phyloP scores from a whole-genome alignment of 2,329 filamentous ascomycete species.

The Sclerotinia spermophila region DNA sequence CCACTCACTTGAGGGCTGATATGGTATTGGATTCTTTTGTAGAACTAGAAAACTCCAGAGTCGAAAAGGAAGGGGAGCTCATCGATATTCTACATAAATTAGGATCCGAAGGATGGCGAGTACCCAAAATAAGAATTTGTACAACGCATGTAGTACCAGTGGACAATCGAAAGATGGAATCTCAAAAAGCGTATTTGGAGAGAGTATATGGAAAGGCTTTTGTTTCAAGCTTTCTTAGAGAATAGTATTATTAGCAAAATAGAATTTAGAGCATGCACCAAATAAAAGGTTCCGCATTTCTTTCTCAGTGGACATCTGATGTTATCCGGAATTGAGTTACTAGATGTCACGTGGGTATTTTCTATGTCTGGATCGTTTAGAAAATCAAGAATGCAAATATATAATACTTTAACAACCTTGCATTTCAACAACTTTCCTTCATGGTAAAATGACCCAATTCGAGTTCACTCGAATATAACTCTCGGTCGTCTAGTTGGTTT shows the following conservation, averaged over 20 bases:
- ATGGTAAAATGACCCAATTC: constrained; percentile 6
- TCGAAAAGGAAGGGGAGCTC: neutral
- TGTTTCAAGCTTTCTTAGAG: neutral
- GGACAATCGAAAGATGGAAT: neutral
- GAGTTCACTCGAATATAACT: constrained; percentile 2
- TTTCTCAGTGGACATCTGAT: too few species aligned
- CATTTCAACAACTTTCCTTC: neutral
- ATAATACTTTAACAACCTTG: too few species aligned
- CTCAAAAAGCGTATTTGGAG: neutral
- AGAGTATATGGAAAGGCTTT: neutral
- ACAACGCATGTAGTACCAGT: neutral
- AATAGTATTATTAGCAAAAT: neutral
- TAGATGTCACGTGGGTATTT: too few species aligned
- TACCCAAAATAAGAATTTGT: neutral
- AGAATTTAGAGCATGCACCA: neutral
- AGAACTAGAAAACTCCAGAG: neutral
- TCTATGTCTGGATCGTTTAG: fast-evolving
- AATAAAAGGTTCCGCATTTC: neutral
- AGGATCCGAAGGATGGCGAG: neutral
- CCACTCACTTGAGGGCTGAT: neutral
- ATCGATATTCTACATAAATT: neutral
- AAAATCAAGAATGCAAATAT: too few species aligned
- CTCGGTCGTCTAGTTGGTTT: constrained; percentile 17
- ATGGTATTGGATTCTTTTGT: neutral
- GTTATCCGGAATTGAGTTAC: neutral